Evolutionary conservation across 805 yeast species (phyloP).

Genomic region (Yamadazyma ubonensis): DNA sequence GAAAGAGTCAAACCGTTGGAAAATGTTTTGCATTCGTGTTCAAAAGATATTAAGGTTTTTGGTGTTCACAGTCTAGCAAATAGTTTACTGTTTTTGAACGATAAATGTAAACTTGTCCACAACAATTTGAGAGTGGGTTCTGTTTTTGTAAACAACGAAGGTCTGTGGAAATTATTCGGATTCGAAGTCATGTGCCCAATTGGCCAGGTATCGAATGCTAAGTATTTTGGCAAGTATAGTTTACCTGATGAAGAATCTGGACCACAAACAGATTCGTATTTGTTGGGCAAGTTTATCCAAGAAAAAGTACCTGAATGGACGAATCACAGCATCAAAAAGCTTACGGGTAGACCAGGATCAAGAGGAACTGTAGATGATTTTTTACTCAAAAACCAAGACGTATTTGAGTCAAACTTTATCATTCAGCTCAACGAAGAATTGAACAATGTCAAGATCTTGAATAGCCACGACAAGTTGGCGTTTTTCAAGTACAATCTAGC

Average conservation of each 20-base stretch:
- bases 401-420: slow-evolving; percentile 43
- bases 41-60: slow-evolving; percentile 42
- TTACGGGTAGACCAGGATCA: slow-evolving; percentile 38
- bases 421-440: slow-evolving; percentile 53
- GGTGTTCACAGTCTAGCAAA: slow-evolving; percentile 58
- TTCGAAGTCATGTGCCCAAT: slow-evolving; percentile 64
- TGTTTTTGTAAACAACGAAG: slow-evolving; percentile 60
- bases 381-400: slow-evolving; percentile 18
- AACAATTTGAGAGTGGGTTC: slow-evolving; percentile 59
- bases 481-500: slow-evolving; percentile 36
- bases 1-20: slow-evolving; percentile 62
- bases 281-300: slow-evolving; percentile 56
- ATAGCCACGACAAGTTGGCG: slow-evolving; percentile 51
- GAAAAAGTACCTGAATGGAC: slow-evolving; percentile 6
- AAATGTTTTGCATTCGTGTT: slow-evolving; percentile 24
- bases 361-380: slow-evolving; percentile 32
- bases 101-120: slow-evolving; percentile 57
- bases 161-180: slow-evolving; percentile 86
- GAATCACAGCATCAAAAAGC: slow-evolving; percentile 21
- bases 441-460: slow-evolving; percentile 54
- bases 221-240: slow-evolving; percentile 24
- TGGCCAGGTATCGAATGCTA: slow-evolving; percentile 21
- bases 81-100: slow-evolving; percentile 57
- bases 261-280: slow-evolving; percentile 63
- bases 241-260: slow-evolving; percentile 47